Percentiles rank a stretch among this genome's conserved stretches.
These are phyloP conservation scores for Suhomyces xylopsoci DNA, from an alignment of 805 yeast species.

Conservation along the genomic window DNA sequence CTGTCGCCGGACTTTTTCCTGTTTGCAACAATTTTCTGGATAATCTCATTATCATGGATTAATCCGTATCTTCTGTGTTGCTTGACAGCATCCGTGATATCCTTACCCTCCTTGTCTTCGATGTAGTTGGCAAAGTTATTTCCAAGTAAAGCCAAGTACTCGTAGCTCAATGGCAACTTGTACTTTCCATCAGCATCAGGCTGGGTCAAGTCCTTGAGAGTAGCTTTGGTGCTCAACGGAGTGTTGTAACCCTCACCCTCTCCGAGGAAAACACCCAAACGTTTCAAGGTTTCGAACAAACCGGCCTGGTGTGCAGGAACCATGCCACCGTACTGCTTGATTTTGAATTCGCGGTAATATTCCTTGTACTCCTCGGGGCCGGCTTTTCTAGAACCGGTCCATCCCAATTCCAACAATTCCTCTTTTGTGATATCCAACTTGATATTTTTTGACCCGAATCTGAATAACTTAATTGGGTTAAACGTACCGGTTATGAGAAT, in stretches of 20 bases:
- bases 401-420: slow-evolving; percentile 66
- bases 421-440: slow-evolving; percentile 45
- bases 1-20: slow-evolving; percentile 28
- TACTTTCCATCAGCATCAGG: slow-evolving; percentile 22
- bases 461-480: slow-evolving; percentile 58
- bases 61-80: slow-evolving; percentile 69
- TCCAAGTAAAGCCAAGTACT: slow-evolving; percentile 52
- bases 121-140: slow-evolving; percentile 42
- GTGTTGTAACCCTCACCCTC: slow-evolving; percentile 83
- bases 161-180: slow-evolving; percentile 55
- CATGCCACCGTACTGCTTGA: slow-evolving; percentile 69
- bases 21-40: slow-evolving; percentile 35
- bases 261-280: slow-evolving; percentile 61
- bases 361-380: slow-evolving; percentile 68
- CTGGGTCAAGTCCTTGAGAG: slow-evolving; percentile 25
- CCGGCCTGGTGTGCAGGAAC: slow-evolving; percentile 77
- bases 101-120: slow-evolving; percentile 36
- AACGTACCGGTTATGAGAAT: slow-evolving; percentile 66
- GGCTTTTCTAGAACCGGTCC: slow-evolving; percentile 90
- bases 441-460: slow-evolving; percentile 29
- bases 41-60: slow-evolving; percentile 42
- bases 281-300: slow-evolving; percentile 52
- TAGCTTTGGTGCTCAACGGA: slow-evolving; percentile 43
- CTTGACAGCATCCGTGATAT: slow-evolving; percentile 46
- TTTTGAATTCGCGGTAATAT: slow-evolving; percentile 59